Evolutionary conservation across 371 early-diverging fungal genomes (phyloP), one percentile per base, ranked within the genome.

Genomic region (Sporodiniella umbellata): DNA sequence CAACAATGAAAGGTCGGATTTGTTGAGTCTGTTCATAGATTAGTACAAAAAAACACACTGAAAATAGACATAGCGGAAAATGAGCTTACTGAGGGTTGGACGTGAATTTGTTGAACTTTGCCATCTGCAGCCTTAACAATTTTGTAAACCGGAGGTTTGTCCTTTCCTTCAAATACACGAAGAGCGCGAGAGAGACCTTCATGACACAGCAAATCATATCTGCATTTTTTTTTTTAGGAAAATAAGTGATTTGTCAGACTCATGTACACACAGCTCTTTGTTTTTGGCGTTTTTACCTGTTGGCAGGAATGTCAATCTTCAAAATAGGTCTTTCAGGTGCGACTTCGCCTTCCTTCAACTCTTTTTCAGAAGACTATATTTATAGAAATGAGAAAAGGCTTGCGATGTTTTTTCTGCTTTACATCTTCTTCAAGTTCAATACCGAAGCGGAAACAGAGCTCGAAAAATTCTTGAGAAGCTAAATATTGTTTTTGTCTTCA

Each of bases 241-340:
- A n/a, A n/a, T n/a, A n/a, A n/a, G n/a, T n/a, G n/a, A n/a, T n/a
- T n/a, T n/a, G n/a, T n/a, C n/a, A n/a, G n/a, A n/a, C n/a, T n/a
- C n/a, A n/a, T n/a, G n/a, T n/a, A n/a, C n/a, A n/a, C n/a, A n/a
- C n/a, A n/a, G n/a, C n/a, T n/a, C n/a, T n/a, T n/a, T n/a, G n/a
- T n/a, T 30, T 25, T 4, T 21, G 42, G 21, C 33, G 25, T 15
- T 0, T 33, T 50, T 87, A 98, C 89, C 99, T 86, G 82, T 99
- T 99, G 57, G 99, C 99, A 44, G 99, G 97, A 58, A 99, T 95
- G 59, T 99, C 99, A 66, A 99, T 97, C 72, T 96, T 95, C 69
- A 96, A 90, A 56, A 93, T 70, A 31, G 85, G 78, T 48, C 93
- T 78, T 42, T 93, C 90, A 44, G 90, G 86, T 43, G 81, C 63